Evolutionary conservation across 1,284 basidiomycete species (phyloP), one percentile per base, ranked within the genome.

Genomic region (Cronartium quercuum): DNA sequence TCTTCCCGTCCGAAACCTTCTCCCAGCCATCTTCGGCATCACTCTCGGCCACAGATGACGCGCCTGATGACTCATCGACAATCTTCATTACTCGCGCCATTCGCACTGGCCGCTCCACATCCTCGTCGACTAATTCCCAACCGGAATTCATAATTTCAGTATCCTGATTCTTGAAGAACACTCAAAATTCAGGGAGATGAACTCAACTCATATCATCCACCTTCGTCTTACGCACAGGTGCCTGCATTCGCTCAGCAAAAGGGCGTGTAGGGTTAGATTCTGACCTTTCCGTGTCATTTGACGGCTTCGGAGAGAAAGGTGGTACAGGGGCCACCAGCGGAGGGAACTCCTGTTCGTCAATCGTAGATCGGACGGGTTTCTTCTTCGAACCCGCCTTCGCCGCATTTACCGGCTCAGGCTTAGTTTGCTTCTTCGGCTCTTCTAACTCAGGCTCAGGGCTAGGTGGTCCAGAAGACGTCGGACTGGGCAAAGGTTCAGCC

Each of bases 21-120:
- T 73, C 69, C 69, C 69, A 73, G 35, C 62, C 69, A 41, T 73
- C 62, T 15, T 73, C 69, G 7, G 47, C 13, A 13, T 73, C 69
- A 73, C 40, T 65, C 55, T 42, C 13, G 29, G 57, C 38, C 6
- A 44, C 58, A 10, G 63, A 63, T 62, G 68, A 42, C 21, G 38
- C 15, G n/a, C n/a, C 37, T 42, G 15, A 24, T 35, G 69, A 47
- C 55, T 73, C 62, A 15, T 37, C 44, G 7, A 73, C 47, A 41
- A 73, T 65, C 44, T 64, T 64, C 69, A 73, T 73, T 37, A 73
- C 69, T 55, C 69, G 51, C 21, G 69, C 69, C 61, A 73, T 73
- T 21, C 65, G 64, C 34, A 73, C 40, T 13, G 69, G 69, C 35
- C 65, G 64, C 35, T 73, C 42, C 7, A 73, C 47, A 51, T 73